Base-by-base conservation (phyloP, 495 filamentous ascomycete genomes). In the Margaritispora aquatica region DNA sequence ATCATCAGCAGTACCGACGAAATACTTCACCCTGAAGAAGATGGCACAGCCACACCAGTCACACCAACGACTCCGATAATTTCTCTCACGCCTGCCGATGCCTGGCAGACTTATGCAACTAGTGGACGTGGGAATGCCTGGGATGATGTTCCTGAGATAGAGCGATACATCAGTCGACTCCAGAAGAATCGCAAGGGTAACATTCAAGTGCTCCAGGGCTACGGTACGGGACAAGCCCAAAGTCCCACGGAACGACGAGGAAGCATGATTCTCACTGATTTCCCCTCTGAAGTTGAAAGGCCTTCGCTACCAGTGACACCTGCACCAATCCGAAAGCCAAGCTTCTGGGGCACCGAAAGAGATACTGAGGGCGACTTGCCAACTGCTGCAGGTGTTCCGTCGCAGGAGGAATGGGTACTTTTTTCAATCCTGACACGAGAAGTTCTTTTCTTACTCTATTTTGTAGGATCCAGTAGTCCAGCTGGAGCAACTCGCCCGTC, bases 231-330 rank as follows among this genome's bases (percentile, higher is more conserved):
- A 65, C 46, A 65, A 51, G 63, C 59, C 54, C 63, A 51, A 63
- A 68, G 55, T 47, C 55, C 65, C 26, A 63, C 55, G 51, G 69
- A 70, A 38, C 73, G 75, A 56, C 69, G 77, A 31, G 76, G 77
- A 55, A 82, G 80, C 68, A 80, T 83, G 58, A 86, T 75, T 61
- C 72, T 96, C 22, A 96, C 90, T 24, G 89, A 96, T 73, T 96
- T 96, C 73, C 92, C 92, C 2, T 87, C 81, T 62, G 89, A 87
- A 69, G 71, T 81, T 59, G 92, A 96, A 70, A 81, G 92, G 19
- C 92, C 92, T 44, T 92, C 88, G 65, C 79, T 96, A n/a, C 90
- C 92, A 19, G 91, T 96, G 24, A 96, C 92, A 13, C 92, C 92
- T 1, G 89, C 89, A 1, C 89, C 91, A 2, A 80, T 89, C 58